Evolutionary conservation across 768 basidiomycete genomes (phyloP).

Genomic region (Boletus subcaerulescens): DNA sequence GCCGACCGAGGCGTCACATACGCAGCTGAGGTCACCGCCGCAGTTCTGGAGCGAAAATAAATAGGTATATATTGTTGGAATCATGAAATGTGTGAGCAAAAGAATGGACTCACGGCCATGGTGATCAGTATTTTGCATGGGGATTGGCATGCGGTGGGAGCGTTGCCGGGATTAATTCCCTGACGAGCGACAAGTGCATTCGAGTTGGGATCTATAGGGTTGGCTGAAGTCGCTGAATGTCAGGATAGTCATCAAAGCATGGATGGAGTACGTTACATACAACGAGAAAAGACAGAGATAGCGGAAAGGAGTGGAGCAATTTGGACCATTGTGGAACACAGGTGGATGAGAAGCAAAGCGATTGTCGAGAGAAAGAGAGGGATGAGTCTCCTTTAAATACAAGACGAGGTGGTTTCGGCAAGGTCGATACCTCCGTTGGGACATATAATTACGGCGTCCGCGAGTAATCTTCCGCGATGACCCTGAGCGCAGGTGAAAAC

Average conservation of each 20-base stretch:
- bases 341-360: neutral
- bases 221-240: neutral
- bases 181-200: conserved; percentile 23
- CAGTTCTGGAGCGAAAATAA: conserved; percentile 10
- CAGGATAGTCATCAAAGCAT: neutral
- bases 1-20: conserved; percentile 13
- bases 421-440: neutral
- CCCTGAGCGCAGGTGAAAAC: neutral
- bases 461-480: neutral
- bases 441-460: neutral
- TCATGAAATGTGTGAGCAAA: neutral
- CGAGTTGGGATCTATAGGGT: neutral
- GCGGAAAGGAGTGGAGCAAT: conserved; percentile 15
- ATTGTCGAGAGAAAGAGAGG: neutral
- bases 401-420: neutral
- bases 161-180: neutral
- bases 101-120: conserved; percentile 14
- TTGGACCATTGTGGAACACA: conserved; percentile 19
- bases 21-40: neutral
- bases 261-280: conserved; percentile 5
- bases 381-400: conserved; percentile 1
- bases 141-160: conserved; percentile 21
- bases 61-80: neutral
- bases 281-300: conserved; percentile 7
- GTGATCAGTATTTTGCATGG: conserved; percentile 19